Base-by-base conservation (phyloP, 305 asterid species). In the Fraxinus nigra region DNA sequence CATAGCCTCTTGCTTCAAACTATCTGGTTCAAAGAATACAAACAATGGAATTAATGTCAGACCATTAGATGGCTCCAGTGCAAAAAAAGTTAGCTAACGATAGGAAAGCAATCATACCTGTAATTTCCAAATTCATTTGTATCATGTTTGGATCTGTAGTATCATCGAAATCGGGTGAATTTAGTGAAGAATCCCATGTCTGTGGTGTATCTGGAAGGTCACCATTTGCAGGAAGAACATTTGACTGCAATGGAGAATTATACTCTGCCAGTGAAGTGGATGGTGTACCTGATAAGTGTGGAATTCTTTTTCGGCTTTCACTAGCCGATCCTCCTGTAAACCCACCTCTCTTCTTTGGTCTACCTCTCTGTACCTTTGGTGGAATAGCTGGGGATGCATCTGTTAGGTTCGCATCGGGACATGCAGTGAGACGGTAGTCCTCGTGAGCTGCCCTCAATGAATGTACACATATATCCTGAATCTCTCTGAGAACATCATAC, bases 401-500 rank as follows among this genome's bases (percentile, higher is more conserved):
- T 11, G 81, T 88, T 63, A 90, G 77, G 32, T 82, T 72, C 78
- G 83, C 30, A 69, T 89, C 94, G 4, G 88, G 88, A 26, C 81
- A 87, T 24, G 84, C 40, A 35, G 84, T 24, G 59, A 92, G 90
- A 20, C 91, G 94, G 79, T 90, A 90, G 81, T 85, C 91, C 87
- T 93, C 95, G 38, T 87, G 93, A 82, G 95, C 92, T 59, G 90
- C 87, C 75, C 90, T 86, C 76, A 93, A 65, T 65, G 95, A 89
- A 83, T 88, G 86, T 46, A 87, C 86, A 84, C 95, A 93, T 79
- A 91, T 88, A 63, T 91, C 97, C 82, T 87, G 93, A 81, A 93
- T 93, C 87, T 93, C 97, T 81, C 90, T 81, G 72, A 93, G 92
- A 72, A 83, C 87, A 82, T 89, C 92, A 79, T 90, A 84, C 34